Conservation (phyloP, 2,329 filamentous ascomycete species). For the Fusarium sp. region DNA sequence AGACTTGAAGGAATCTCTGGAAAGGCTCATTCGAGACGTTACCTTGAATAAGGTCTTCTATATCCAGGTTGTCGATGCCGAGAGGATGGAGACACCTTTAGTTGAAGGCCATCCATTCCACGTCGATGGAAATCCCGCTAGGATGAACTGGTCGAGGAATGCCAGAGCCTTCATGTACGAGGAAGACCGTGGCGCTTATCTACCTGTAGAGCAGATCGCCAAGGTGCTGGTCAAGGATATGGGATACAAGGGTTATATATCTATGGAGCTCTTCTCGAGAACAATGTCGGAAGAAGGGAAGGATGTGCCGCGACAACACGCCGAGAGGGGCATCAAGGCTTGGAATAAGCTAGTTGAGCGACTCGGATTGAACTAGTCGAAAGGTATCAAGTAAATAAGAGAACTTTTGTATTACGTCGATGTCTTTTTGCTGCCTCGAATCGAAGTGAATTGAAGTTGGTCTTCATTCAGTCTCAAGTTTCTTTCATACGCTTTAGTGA, state of each 20-base stretch:
- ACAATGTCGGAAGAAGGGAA: slow-evolving; percentile 11
- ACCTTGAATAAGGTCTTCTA: not conserved
- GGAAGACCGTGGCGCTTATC: not conserved
- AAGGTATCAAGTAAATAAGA: not conserved
- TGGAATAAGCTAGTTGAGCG: slow-evolving; percentile 7
- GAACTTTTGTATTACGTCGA: not conserved
- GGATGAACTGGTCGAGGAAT: slow-evolving; percentile 23
- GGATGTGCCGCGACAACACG: not conserved
- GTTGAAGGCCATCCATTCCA: slow-evolving; percentile 13
- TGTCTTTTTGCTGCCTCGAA: not conserved
- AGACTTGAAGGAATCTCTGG: slow-evolving; percentile 1
- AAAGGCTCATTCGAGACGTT: not conserved
- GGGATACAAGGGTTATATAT: slow-evolving; percentile 6
- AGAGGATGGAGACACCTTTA: not conserved
- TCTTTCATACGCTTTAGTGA: not conserved
- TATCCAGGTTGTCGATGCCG: slow-evolving; percentile 13
- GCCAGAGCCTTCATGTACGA: slow-evolving; percentile 15
- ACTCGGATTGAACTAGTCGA: not conserved
- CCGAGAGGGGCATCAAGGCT: not conserved
- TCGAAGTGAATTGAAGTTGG: not conserved
- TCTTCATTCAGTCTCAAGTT: not conserved
- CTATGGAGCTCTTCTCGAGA: slow-evolving; percentile 18
- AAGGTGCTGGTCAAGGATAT: slow-evolving; percentile 6
- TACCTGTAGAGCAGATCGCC: slow-evolving; percentile 2
- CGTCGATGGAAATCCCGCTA: not conserved